These are phyloP conservation scores for Globisporangium mamillatum DNA, from an alignment of 352 stramenopile genomes.

Conservation along the genomic window DNA sequence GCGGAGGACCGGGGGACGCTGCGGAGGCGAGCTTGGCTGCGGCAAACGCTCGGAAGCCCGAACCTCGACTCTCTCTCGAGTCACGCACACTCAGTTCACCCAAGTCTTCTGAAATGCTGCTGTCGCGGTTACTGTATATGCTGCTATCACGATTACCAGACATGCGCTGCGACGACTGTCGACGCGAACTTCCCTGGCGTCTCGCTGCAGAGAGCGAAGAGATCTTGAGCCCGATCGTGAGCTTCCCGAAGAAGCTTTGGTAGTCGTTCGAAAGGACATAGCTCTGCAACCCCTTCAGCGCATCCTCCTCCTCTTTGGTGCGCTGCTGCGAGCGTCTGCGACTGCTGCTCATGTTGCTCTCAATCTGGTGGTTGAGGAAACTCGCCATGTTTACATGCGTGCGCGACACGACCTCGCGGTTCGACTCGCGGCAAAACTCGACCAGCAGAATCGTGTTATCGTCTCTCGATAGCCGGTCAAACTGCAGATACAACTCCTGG, in stretches of 20 bases:
- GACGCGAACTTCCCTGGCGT: constrained; percentile 27
- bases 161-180: constrained; percentile 32
- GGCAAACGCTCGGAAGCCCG: constrained; percentile 46
- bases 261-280: constrained; percentile 83
- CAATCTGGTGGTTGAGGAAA: constrained; percentile 56
- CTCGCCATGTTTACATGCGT: constrained; percentile 81
- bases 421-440: constrained; percentile 73
- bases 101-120: not conserved
- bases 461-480: constrained; percentile 77
- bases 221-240: constrained; percentile 60
- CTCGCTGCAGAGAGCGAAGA: constrained; percentile 56
- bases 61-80: constrained; percentile 1
- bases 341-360: constrained; percentile 18
- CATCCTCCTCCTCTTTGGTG: constrained; percentile 20
- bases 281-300: constrained; percentile 38
- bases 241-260: constrained; percentile 83
- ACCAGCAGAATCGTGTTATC: constrained; percentile 84
- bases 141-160: constrained; percentile 33
- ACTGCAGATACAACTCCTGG: constrained; percentile 80
- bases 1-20: constrained; percentile 23
- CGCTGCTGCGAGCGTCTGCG: constrained; percentile 11
- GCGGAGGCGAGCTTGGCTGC: constrained; percentile 22
- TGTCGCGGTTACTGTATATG: constrained; percentile 21
- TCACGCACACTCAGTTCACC: not conserved
- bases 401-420: constrained; percentile 73